Percentiles rank a stretch among this genome's conserved stretches.
Evolutionary conservation across 148 eudicot genomes (phyloP).

Genomic region (Spergularia marina): DNA sequence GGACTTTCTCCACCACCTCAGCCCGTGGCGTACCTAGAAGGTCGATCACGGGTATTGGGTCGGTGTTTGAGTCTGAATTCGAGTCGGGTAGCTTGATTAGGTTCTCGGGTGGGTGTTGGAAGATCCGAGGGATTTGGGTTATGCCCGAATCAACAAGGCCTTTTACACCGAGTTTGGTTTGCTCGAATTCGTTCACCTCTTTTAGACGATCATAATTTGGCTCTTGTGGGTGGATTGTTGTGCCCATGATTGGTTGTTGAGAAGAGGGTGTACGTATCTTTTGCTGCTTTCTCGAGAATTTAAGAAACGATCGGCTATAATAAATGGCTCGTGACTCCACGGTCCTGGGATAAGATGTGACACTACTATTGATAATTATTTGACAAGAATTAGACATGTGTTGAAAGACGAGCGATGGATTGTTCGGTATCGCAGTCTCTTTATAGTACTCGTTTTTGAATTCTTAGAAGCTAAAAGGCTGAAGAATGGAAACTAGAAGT

Average conservation of each 20-base stretch:
- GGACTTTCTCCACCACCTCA: constrained; percentile 33
- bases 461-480: too few species aligned
- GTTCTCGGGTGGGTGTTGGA: constrained; percentile 51
- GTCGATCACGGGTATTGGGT: constrained; percentile 51
- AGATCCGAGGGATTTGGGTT: constrained; percentile 52
- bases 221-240: not conserved
- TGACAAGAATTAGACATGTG: too few species aligned
- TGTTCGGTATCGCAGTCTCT: too few species aligned
- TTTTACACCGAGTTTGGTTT: constrained; percentile 69
- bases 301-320: too few species aligned
- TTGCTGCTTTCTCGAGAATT: not conserved
- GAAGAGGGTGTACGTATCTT: not conserved
- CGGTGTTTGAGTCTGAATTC: not conserved
- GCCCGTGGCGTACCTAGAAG: constrained; percentile 34
- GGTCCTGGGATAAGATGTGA: too few species aligned
- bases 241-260: not conserved
- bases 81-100: constrained; percentile 15
- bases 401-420: too few species aligned
- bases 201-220: constrained; percentile 27
- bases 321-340: too few species aligned
- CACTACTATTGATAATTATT: too few species aligned
- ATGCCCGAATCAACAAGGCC: constrained; percentile 70
- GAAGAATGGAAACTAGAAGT: too few species aligned
- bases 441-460: too few species aligned
- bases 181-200: constrained; percentile 53